Evolutionary conservation across 768 basidiomycete species (phyloP).

Genomic region (Russula sp.): DNA sequence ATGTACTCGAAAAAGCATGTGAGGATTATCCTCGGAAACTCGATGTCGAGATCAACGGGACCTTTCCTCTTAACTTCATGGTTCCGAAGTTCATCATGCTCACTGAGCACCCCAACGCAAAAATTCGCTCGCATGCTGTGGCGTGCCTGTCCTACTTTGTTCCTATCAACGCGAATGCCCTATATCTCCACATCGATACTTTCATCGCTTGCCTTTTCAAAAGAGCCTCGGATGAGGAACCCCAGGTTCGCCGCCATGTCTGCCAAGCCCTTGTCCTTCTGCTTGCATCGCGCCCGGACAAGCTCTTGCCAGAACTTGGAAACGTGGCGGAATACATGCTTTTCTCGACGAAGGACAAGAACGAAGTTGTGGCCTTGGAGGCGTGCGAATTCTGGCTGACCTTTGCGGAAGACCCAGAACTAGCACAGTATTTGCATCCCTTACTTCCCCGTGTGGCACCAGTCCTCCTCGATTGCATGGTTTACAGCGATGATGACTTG

Average conservation of each 20-base stretch:
- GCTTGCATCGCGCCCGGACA: slow-evolving; percentile 89
- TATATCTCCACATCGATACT: slow-evolving; percentile 86
- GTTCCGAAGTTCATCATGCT: slow-evolving; percentile 91
- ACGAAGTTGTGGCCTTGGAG: slow-evolving; percentile 94
- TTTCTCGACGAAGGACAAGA: slow-evolving; percentile 96
- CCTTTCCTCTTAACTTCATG: slow-evolving; percentile 93
- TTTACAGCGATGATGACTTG: slow-evolving; percentile 95
- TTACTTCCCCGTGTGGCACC: slow-evolving; percentile 90
- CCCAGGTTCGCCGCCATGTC: slow-evolving; percentile 91
- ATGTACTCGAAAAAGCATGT: slow-evolving; percentile 91
- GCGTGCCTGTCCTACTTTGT: slow-evolving; percentile 95
- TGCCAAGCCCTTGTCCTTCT: slow-evolving; percentile 94
- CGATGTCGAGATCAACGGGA: slow-evolving; percentile 89
- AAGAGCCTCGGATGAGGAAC: slow-evolving; percentile 89
- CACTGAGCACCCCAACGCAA: slow-evolving; percentile 78
- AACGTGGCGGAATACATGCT: slow-evolving; percentile 99
- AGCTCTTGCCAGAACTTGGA: slow-evolving; percentile 91
- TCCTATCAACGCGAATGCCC: slow-evolving; percentile 79
- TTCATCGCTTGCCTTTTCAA: slow-evolving; percentile 95
- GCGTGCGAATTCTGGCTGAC: slow-evolving; percentile 99
- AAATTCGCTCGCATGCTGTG: slow-evolving; percentile 91
- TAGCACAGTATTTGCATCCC: slow-evolving; percentile 80
- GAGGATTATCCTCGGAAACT: slow-evolving; percentile 96
- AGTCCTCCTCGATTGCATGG: slow-evolving; percentile 94
- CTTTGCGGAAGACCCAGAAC: slow-evolving; percentile 92